phyloP scores from a whole-genome alignment of 768 basidiomycete genomes.

The Rickenella mellea region DNA sequence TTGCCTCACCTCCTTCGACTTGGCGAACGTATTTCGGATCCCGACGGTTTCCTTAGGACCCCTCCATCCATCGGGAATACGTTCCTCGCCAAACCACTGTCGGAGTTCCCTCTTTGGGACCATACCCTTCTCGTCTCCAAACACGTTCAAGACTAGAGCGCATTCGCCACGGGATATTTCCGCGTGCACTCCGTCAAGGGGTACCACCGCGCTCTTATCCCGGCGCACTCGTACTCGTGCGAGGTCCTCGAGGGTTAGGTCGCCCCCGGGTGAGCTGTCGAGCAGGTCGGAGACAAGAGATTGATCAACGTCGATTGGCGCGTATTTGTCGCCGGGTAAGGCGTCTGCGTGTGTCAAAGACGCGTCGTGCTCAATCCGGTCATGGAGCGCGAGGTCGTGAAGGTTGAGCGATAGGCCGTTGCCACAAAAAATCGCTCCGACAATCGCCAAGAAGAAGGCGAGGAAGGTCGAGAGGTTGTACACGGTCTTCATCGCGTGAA shows the following conservation, averaged over 20 bases:
- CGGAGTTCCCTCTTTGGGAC: constrained; percentile 3
- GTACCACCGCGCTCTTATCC: constrained; percentile 21
- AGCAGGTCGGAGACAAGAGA: constrained; percentile 10
- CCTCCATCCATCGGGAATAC: constrained; percentile 51
- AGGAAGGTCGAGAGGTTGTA: constrained; percentile 15
- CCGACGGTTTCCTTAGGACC: background rate
- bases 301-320: constrained; percentile 10
- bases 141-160: constrained; percentile 48
- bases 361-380: constrained; percentile 19
- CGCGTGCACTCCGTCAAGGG: constrained; percentile 35
- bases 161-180: constrained; percentile 51
- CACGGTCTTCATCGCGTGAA: constrained; percentile 11
- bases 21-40: background rate
- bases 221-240: constrained; percentile 40
- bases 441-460: constrained; percentile 13
- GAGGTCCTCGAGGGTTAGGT: constrained; percentile 29
- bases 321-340: constrained; percentile 9
- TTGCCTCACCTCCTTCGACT: background rate
- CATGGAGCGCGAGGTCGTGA: constrained; percentile 17
- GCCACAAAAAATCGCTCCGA: constrained; percentile 10
- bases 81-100: constrained; percentile 52
- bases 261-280: background rate
- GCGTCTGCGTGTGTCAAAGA: constrained; percentile 19
- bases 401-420: constrained; percentile 12
- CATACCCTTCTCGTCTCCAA: constrained; percentile 19